Conservation (phyloP, 805 yeast genomes). For the Starmera caribaea region DNA sequence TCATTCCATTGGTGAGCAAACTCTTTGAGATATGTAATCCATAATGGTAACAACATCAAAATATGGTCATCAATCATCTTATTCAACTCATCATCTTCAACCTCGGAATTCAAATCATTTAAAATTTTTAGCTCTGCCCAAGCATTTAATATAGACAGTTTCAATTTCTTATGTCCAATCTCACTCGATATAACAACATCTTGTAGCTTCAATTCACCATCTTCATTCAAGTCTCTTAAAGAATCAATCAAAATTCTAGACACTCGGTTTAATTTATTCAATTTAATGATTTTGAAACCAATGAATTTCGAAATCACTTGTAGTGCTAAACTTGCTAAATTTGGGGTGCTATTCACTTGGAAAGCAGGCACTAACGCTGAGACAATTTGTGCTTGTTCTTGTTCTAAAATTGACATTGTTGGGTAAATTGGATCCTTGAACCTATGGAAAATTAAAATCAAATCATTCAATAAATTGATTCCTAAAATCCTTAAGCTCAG, state of each 20-base stretch:
- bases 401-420: constrained; percentile 65
- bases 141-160: constrained; percentile 52
- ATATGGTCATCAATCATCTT: constrained; percentile 47
- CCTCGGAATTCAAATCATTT: constrained; percentile 19
- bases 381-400: constrained; percentile 89
- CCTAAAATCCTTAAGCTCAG: constrained; percentile 54
- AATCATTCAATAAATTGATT: constrained; percentile 50
- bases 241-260: constrained; percentile 56
- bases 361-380: constrained; percentile 88
- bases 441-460: constrained; percentile 50
- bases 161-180: constrained; percentile 36
- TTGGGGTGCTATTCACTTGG: constrained; percentile 58
- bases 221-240: constrained; percentile 40
- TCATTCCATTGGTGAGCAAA: constrained; percentile 41
- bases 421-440: constrained; percentile 66
- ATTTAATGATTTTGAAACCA: constrained; percentile 44
- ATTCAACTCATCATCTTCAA: constrained; percentile 38
- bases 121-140: constrained; percentile 56
- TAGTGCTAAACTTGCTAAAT: constrained; percentile 68
- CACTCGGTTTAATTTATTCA: constrained; percentile 42
- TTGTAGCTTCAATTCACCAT: constrained; percentile 35
- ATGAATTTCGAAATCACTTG: constrained; percentile 70
- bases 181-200: constrained; percentile 39
- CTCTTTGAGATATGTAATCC: constrained; percentile 72
- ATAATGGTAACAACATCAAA: constrained; percentile 55